Percentiles rank a stretch among this genome's conserved stretches.
phyloP scores from a whole-genome alignment of 1,284 basidiomycete genomes.

The Pseudozyma hubeiensis region DNA sequence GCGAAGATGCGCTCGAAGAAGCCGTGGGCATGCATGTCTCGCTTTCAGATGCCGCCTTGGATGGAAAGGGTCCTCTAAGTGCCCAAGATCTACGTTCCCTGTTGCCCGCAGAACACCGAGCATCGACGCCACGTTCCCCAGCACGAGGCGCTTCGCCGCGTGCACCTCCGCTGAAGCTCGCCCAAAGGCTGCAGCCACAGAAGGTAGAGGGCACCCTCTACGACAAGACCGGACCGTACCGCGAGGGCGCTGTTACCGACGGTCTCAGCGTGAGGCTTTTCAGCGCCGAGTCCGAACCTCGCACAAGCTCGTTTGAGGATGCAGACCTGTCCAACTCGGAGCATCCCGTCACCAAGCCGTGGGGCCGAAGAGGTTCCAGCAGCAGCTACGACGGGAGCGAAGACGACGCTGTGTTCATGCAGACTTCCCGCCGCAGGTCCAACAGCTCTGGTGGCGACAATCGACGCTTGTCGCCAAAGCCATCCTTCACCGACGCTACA shows the following conservation, averaged over 20 bases:
- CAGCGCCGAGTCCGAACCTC: constrained; percentile 24
- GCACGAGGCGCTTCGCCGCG: constrained; percentile 25
- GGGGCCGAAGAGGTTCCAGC: constrained; percentile 37
- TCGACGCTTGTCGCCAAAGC: constrained; percentile 23
- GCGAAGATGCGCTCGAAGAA: constrained; percentile 19
- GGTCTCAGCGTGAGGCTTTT: constrained; percentile 66
- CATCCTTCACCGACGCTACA: constrained; percentile 18
- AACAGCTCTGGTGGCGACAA: constrained; percentile 24
- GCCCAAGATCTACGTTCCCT: constrained; percentile 28
- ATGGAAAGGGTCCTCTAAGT: constrained; percentile 40
- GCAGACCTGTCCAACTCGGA: constrained; percentile 39
- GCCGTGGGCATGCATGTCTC: constrained; percentile 26
- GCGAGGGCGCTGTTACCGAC: constrained; percentile 63
- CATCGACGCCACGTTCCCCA: constrained; percentile 10
- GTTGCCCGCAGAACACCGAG: constrained; percentile 7
- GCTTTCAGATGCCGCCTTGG: constrained; percentile 36
- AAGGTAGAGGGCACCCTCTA: constrained; percentile 65
- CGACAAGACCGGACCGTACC: constrained; percentile 62
- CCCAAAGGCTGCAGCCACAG: constrained; percentile 50
- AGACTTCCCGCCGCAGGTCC: constrained; percentile 15
- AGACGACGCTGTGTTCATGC: constrained; percentile 31
- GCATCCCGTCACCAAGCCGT: constrained; percentile 43
- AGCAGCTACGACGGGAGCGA: constrained; percentile 36
- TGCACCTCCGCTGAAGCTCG: constrained; percentile 51
- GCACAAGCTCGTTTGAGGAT: constrained; percentile 36